Evolutionary conservation across 2,329 filamentous ascomycete species (phyloP), one percentile per base, ranked within the genome.

Genomic region (Stagonosporopsis cucurbitacearum): DNA sequence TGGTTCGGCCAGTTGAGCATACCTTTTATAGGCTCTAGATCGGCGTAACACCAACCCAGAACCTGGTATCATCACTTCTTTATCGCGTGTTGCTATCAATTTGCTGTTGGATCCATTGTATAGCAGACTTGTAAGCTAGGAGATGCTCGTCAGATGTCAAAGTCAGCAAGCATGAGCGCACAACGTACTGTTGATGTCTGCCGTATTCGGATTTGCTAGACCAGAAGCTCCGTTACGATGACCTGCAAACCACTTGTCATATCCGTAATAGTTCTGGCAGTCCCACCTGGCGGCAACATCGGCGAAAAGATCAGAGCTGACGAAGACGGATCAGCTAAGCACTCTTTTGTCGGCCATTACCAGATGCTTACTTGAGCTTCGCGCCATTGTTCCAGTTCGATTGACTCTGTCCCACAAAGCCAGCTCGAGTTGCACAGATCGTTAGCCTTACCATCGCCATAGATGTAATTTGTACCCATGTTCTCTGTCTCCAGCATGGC

Each of bases 61-160:
- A 46, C 11, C 42, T 46, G 22, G 50, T 52, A 13, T 46, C 42
- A 17, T 52, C 42, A 13, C 6, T 46, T n/a, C 22, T 41, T 26
- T 46, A 52, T 12, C 45, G 39, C 26, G 35, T n/a, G 32, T 51
- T 41, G 20, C 20, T 46, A 22, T 46, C 35, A 4, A 35, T 33
- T n/a, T 35, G 42, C n/a, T 52, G 50, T 35, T 52, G 35, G 11
- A 45, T 32, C 41, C 33, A 51, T 19, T 40, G 23, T 12, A 51
- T 17, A 8, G 23, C 49, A 17, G 25, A 36, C 35, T 45, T 45
- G 20, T 45, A 45, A 9, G 17, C 39, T 43, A 32, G 40, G 19
- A 37, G n/a, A 20, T 22, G 19, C 32, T 20, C 26, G 32, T 37
- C 33, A 37, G 44, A 19, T 9, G 11, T 43, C 44, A 4, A 37